Evolutionary conservation across 495 filamentous ascomycete genomes (phyloP), one percentile per base, ranked within the genome.

Genomic region (Aspergillus egyptiacus): DNA sequence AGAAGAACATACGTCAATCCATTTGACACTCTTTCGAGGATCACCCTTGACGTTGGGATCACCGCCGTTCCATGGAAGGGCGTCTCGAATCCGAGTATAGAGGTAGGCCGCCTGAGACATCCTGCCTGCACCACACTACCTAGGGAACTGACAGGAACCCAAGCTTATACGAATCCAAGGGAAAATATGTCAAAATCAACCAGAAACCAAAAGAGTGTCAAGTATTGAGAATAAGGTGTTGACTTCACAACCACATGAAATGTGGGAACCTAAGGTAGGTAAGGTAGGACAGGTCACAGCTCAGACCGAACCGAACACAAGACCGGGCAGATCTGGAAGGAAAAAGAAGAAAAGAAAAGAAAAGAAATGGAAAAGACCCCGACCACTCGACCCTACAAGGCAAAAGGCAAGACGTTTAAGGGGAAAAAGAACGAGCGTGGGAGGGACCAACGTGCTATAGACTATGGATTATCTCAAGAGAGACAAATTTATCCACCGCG

Each of bases 21-120:
- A 85, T 69, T 83, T 83, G 20, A 85, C 79, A 51, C 80, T 81
- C 56, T 79, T 79, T 48, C 64, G 53, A 6, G 67, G 64, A 44
- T 70, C 65, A 17, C 67, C 67, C 46, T 64, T 68, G 32, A 57
- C 54, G 24, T 37, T 58, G 2, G 65, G 53, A 35, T 68, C 59
- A 7, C 59, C 60, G 18, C 54, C 55, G 18, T 54, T 58, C 67
- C 67, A 70, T 2, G 66, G 66, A 1, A 68, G 37, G 24, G 46
- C 63, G 5, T 67, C 64, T 37, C 63, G 41, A 8, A 70, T 48
- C 3, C 62, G 62, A 33, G 56, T 57, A 40, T 70, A 70, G 5
- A 65, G 54, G 48, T 56, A 41, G 15, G 50, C 49, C 5, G 58
- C 57, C 28, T 64, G 58, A 20, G 47, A 50, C 47, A 50, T 35